phyloP scores from a whole-genome alignment of 192 early-diverging fungal species.

The Paraglomus occultum region DNA sequence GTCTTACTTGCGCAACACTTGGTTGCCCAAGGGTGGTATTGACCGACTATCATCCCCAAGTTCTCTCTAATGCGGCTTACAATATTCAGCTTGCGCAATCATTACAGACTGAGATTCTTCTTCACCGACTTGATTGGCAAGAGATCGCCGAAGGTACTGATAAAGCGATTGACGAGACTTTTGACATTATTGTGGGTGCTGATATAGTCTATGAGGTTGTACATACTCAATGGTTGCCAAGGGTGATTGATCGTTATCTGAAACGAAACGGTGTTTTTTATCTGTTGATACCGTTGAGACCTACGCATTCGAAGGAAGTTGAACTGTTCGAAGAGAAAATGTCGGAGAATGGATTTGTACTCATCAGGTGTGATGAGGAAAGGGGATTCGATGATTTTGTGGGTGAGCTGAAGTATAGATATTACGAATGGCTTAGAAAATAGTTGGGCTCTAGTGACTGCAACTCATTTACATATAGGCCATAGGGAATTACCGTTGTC shows the following conservation, averaged over 20 bases:
- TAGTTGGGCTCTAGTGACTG: too few species aligned
- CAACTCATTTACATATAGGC: too few species aligned
- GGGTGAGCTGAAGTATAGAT: too few species aligned
- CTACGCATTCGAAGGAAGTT: constrained; percentile 38
- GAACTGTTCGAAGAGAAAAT: constrained; percentile 36
- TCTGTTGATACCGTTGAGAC: constrained; percentile 39
- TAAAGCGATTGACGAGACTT: constrained; percentile 21
- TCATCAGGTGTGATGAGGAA: too few species aligned
- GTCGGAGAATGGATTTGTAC: constrained; percentile 28
- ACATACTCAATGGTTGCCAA: constrained; percentile 39
- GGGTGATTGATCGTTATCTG: constrained; percentile 34
- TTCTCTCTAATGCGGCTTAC: constrained; percentile 35
- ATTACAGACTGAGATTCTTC: constrained; percentile 37
- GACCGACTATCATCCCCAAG: constrained; percentile 43
- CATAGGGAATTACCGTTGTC: too few species aligned
- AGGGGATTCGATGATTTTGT: too few species aligned
- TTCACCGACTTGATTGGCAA: constrained; percentile 21
- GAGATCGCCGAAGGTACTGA: not conserved
- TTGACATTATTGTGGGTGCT: constrained; percentile 37
- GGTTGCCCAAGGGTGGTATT: constrained; percentile 31
- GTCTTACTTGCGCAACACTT: constrained; percentile 37
- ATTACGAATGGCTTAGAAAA: too few species aligned
- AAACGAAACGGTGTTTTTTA: constrained; percentile 30
- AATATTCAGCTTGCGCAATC: constrained; percentile 30
- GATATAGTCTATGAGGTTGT: constrained; percentile 45